Percentiles rank a stretch among this genome's conserved stretches.
Conservation (phyloP, 202 grass and related monocot species). For the Thinopyrum obtusiflorum region DNA sequence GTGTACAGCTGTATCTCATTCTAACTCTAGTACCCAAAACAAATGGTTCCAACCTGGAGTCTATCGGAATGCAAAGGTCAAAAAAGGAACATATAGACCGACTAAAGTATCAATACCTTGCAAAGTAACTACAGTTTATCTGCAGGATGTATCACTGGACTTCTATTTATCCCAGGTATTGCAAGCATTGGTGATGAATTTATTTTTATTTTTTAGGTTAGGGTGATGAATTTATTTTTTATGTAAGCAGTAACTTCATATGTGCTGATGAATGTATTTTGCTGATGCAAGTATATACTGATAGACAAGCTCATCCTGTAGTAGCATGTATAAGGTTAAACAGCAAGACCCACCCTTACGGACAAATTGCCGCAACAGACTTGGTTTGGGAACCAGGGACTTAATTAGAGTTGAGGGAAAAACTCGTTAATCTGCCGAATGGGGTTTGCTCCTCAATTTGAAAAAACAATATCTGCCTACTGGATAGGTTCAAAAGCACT, state of each 20-base stretch:
- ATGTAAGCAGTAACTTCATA: neutral
- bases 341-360: neutral
- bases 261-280: neutral
- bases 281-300: neutral
- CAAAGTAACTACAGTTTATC: neutral
- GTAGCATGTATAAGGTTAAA: neutral
- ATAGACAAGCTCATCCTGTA: neutral
- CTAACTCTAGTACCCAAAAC: slow-evolving; percentile 5
- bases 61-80: slow-evolving; percentile 7
- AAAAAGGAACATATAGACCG: neutral
- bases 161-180: slow-evolving; percentile 17
- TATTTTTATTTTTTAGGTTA: neutral
- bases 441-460: neutral
- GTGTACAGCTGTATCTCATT: slow-evolving; percentile 1
- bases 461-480: neutral
- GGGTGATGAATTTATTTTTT: neutral
- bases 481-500: neutral
- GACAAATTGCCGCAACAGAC: neutral
- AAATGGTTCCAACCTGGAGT: neutral
- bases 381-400: neutral
- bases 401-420: neutral
- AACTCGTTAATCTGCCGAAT: neutral
- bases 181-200: neutral
- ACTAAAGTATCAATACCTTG: slow-evolving; percentile 3
- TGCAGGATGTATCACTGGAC: neutral